Percentiles rank a stretch among this genome's conserved stretches.
Conservation (phyloP, 768 basidiomycete species). For the Imleria badia region DNA sequence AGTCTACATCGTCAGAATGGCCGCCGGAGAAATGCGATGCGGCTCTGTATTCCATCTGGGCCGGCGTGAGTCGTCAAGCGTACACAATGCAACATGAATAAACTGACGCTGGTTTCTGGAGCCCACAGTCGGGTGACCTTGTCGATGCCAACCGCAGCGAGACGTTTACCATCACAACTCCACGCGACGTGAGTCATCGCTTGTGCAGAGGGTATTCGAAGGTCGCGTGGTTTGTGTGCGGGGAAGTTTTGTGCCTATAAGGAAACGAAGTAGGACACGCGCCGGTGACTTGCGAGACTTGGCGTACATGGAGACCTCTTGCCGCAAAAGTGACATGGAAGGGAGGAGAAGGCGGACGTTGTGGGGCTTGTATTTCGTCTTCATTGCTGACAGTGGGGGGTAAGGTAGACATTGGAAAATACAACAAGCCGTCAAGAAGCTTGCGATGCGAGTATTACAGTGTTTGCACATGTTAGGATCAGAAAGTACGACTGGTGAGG, state of each 20-base stretch:
- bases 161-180: slow-evolving; percentile 80
- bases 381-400: slow-evolving; percentile 37
- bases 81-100: not conserved
- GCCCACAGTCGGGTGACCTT: slow-evolving; percentile 74
- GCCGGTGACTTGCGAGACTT: slow-evolving; percentile 7
- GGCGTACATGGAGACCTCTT: slow-evolving; percentile 68
- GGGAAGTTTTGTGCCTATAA: slow-evolving; percentile 74
- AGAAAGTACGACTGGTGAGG: no score
- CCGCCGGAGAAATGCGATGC: slow-evolving; percentile 67
- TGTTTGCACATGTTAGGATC: slow-evolving; percentile 29
- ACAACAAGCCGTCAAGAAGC: not conserved
- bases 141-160: slow-evolving; percentile 82
- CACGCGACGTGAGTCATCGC: slow-evolving; percentile 76
- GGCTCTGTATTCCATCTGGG: slow-evolving; percentile 68
- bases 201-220: slow-evolving; percentile 62
- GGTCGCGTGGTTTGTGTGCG: slow-evolving; percentile 76
- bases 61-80: not conserved
- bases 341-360: slow-evolving; percentile 72
- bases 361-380: slow-evolving; percentile 55
- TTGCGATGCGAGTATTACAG: not conserved
- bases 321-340: slow-evolving; percentile 66
- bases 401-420: slow-evolving; percentile 25
- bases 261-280: slow-evolving; percentile 10
- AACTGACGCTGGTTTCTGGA: slow-evolving; percentile 73
- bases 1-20: slow-evolving; percentile 78